Percentiles rank a stretch among this genome's conserved stretches.
These are phyloP conservation scores for Dacryopinax primogenitus DNA, from an alignment of 768 basidiomycete genomes.

Conservation along the genomic window DNA sequence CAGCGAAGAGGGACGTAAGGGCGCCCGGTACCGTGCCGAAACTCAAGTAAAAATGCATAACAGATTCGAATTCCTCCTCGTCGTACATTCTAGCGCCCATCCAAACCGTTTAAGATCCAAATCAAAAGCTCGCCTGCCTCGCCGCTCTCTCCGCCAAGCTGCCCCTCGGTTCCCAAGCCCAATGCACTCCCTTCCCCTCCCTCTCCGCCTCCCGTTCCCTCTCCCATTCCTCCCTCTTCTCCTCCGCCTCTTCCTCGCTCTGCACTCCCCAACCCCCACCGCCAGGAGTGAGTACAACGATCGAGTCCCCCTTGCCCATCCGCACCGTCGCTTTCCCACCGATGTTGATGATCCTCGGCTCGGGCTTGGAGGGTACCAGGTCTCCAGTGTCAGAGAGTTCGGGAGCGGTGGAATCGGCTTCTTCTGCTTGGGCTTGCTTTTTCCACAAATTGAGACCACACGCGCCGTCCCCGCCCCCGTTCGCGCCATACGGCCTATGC, in stretches of 20 bases:
- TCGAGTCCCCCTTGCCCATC: conserved; percentile 76
- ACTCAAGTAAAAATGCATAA: background rate
- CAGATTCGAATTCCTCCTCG: background rate
- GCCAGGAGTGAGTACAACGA: conserved; percentile 79
- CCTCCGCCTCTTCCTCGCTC: conserved; percentile 18
- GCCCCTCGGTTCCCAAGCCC: conserved; percentile 24
- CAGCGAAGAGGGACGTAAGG: conserved; percentile 19
- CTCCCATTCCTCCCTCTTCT: conserved; percentile 16
- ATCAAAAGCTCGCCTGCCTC: conserved; percentile 20
- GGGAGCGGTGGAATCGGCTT: conserved; percentile 40
- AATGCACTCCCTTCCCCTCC: conserved; percentile 8
- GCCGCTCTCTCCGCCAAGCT: conserved; percentile 26
- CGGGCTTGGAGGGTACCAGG: background rate
- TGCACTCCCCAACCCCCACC: conserved; percentile 70
- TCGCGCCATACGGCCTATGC: conserved; percentile 72
- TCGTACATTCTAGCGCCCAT: background rate
- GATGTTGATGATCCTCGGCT: conserved; percentile 59
- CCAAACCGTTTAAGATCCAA: background rate
- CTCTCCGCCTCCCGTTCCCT: conserved; percentile 12
- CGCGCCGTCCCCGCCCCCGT: conserved; percentile 59
- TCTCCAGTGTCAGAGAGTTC: conserved; percentile 1
- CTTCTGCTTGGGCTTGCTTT: conserved; percentile 22
- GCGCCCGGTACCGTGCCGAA: conserved; percentile 15
- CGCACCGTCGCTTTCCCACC: conserved; percentile 77
- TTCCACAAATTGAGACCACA: conserved; percentile 83